Conservation (phyloP, 2,329 filamentous ascomycete species). For the Polytolypa hystricis region DNA sequence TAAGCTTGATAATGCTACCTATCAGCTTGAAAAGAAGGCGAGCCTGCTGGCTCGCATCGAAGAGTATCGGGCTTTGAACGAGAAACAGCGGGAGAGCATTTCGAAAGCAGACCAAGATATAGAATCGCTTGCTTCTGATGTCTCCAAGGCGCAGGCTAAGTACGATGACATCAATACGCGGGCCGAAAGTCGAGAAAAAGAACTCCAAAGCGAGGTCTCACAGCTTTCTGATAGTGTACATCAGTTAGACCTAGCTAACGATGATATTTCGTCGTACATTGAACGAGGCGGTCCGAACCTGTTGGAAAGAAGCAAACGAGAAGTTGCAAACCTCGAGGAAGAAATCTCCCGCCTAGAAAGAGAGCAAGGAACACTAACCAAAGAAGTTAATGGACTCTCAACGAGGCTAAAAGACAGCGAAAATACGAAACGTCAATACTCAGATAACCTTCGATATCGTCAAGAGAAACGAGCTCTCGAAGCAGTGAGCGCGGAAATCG, state of each 20-base stretch:
- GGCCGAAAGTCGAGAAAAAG: conserved; percentile 61
- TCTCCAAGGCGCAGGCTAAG: conserved; percentile 62
- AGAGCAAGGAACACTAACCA: conserved; percentile 56
- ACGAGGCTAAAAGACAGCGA: conserved; percentile 69
- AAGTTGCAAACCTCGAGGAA: conserved; percentile 57
- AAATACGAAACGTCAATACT: conserved; percentile 73
- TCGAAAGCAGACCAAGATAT: conserved; percentile 61
- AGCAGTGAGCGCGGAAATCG: conserved; percentile 57
- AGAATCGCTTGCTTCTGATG: conserved; percentile 60
- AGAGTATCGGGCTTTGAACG: conserved; percentile 57
- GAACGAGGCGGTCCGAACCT: conserved; percentile 62
- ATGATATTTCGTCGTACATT: conserved; percentile 69
- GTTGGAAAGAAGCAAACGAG: conserved; percentile 56
- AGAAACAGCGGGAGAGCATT: conserved; percentile 58
- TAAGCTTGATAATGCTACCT: conserved; percentile 57
- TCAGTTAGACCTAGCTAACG: conserved; percentile 63
- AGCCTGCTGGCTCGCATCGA: conserved; percentile 61
- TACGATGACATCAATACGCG: conserved; percentile 66
- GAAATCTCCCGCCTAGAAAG: conserved; percentile 54
- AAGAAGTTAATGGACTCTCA: conserved; percentile 65
- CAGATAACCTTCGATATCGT: conserved; percentile 79
- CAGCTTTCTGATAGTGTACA: conserved; percentile 62
- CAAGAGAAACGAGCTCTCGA: conserved; percentile 60
- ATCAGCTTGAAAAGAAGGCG: conserved; percentile 72
- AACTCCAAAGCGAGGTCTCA: conserved; percentile 59